Percentiles rank a stretch among this genome's conserved stretches.
Evolutionary conservation across 768 basidiomycete species (phyloP).

Genomic region (Ephemerocybe angulata): DNA sequence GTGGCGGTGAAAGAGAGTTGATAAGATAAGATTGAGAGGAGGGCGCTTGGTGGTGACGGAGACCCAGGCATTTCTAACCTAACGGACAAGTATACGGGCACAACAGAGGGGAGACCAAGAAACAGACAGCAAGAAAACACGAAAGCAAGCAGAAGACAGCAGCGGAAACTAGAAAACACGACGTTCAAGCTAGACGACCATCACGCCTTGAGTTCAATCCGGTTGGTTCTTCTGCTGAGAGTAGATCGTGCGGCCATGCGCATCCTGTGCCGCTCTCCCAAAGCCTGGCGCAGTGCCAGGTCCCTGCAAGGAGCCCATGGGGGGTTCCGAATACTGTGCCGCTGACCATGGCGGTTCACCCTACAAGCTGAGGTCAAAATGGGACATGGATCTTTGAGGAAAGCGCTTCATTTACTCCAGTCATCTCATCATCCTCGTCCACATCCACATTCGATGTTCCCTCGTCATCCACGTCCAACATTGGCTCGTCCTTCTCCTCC

Average conservation of each 20-base stretch:
- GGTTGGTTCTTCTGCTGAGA: constrained; percentile 45
- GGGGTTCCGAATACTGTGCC: constrained; percentile 42
- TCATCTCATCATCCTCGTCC: background rate
- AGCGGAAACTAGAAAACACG: background rate
- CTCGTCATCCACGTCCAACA: background rate
- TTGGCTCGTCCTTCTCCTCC: constrained; percentile 1
- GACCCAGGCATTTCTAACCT: no score
- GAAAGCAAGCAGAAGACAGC: constrained; percentile 5
- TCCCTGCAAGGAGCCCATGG: constrained; percentile 47
- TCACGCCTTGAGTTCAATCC: constrained; percentile 21
- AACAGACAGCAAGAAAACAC: background rate
- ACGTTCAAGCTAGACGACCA: no score
- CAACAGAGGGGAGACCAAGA: no score
- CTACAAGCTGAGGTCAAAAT: background rate
- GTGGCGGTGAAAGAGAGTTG: constrained; percentile 29
- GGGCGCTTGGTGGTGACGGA: no score
- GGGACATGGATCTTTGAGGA: background rate
- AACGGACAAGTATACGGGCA: no score
- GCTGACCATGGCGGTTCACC: constrained; percentile 22
- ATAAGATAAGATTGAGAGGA: no score
- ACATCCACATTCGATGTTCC: background rate
- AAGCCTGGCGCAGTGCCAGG: constrained; percentile 20
- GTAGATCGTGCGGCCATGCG: constrained; percentile 64
- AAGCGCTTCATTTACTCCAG: background rate
- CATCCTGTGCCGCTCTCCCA: constrained; percentile 31